phyloP scores from a whole-genome alignment of 108 stramenopile genomes.

The Aurantiochytrium sp. region DNA sequence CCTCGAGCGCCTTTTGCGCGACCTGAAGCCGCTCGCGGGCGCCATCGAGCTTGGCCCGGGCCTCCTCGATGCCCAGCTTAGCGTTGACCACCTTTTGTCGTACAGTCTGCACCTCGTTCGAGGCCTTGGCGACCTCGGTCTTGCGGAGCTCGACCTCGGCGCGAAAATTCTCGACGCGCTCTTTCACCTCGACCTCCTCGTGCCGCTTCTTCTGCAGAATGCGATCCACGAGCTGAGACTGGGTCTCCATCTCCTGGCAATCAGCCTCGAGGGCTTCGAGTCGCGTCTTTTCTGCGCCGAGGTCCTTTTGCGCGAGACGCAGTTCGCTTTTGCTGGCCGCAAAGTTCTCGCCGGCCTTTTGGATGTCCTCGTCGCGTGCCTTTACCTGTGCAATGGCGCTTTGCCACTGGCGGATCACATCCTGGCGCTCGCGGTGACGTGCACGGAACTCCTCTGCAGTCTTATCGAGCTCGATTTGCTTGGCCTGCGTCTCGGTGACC shows the following conservation, averaged over 20 bases:
- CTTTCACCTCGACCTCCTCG: slow-evolving; percentile 48
- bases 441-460: slow-evolving; percentile 64
- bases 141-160: slow-evolving; percentile 68
- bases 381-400: slow-evolving; percentile 67
- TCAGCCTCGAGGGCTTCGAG: slow-evolving; percentile 54
- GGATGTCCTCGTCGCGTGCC: slow-evolving; percentile 68
- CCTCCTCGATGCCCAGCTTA: slow-evolving; percentile 39
- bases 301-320: slow-evolving; percentile 33
- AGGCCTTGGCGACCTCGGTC: slow-evolving; percentile 55
- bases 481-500: slow-evolving; percentile 58
- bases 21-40: not conserved
- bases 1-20: slow-evolving; percentile 35
- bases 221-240: slow-evolving; percentile 55
- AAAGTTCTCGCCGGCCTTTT: slow-evolving; percentile 49
- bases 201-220: slow-evolving; percentile 58
- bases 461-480: slow-evolving; percentile 69
- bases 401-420: slow-evolving; percentile 72
- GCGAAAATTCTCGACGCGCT: slow-evolving; percentile 49
- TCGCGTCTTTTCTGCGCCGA: slow-evolving; percentile 42
- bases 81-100: slow-evolving; percentile 49
- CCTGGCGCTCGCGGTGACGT: slow-evolving; percentile 69
- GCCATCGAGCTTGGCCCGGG: slow-evolving; percentile 31
- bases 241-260: slow-evolving; percentile 54
- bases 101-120: slow-evolving; percentile 48
- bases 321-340: slow-evolving; percentile 33